phyloP scores from a whole-genome alignment of 257 asterid genomes.

The Striga asiatica region DNA sequence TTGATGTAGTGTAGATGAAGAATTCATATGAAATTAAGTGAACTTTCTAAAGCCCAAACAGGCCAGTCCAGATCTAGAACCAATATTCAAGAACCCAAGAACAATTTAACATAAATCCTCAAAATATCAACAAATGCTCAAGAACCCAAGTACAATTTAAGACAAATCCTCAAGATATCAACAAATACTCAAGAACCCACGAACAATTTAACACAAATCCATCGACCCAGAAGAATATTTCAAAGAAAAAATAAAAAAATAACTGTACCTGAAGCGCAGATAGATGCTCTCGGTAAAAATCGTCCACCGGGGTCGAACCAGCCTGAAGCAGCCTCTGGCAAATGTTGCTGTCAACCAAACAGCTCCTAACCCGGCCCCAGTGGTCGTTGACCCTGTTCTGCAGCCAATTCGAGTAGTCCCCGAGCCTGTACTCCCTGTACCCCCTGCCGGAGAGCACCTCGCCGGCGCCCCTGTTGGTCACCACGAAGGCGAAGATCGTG shows the following conservation, averaged over 20 bases:
- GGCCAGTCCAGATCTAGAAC: too few relatives aligned
- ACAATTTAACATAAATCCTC: too few relatives aligned
- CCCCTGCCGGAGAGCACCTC: conserved; percentile 44
- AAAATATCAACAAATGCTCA: too few relatives aligned
- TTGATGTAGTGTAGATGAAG: too few relatives aligned
- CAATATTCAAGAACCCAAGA: neutral
- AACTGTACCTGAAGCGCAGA: conserved; percentile 62
- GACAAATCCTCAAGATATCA: too few relatives aligned
- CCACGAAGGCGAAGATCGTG: conserved; percentile 88
- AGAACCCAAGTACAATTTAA: too few relatives aligned
- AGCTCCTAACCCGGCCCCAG: conserved; percentile 59
- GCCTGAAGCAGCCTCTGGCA: conserved; percentile 45
- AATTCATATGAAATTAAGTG: too few relatives aligned
- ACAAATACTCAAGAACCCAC: neutral
- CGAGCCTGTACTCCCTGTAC: conserved; percentile 70
- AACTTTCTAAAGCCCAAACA: too few relatives aligned
- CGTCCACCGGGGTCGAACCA: conserved; percentile 23
- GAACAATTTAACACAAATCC: neutral
- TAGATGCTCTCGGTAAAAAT: conserved; percentile 40
- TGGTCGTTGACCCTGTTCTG: conserved; percentile 61
- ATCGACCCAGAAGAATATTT: too few relatives aligned
- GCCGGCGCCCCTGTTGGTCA: conserved; percentile 84
- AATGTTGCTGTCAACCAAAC: conserved; percentile 54
- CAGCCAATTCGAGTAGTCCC: conserved; percentile 80
- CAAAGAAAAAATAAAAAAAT: neutral